A percentile compares a stretch with the other conserved stretches of the same genome.
Evolutionary conservation across 495 filamentous ascomycete genomes (phyloP).

Genomic region (Sabuloglossum arenarium): DNA sequence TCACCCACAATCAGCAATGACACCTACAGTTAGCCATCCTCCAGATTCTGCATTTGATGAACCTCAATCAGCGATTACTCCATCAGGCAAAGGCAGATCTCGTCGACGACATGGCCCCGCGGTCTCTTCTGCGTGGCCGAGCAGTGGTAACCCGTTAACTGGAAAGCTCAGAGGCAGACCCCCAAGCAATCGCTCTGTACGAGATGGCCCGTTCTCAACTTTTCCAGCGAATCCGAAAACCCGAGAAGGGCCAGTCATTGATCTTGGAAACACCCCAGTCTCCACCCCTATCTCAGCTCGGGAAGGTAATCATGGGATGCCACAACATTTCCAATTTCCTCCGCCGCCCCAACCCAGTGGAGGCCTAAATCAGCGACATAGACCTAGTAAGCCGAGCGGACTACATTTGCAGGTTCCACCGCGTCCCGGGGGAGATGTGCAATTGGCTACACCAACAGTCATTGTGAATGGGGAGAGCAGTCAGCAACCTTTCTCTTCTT

Average conservation of each 20-base stretch:
- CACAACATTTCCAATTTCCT: background rate
- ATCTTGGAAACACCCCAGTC: slow-evolving; percentile 10
- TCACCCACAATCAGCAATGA: slow-evolving; percentile 68
- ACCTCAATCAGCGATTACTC: slow-evolving; percentile 47
- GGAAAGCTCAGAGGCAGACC: slow-evolving; percentile 73
- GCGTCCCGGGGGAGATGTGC: background rate
- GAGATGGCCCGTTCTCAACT: slow-evolving; percentile 66
- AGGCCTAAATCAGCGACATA: background rate
- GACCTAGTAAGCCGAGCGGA: background rate
- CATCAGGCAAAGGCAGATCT: slow-evolving; percentile 28
- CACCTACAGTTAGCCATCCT: slow-evolving; percentile 30
- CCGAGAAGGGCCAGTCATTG: slow-evolving; percentile 16
- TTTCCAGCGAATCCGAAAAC: slow-evolving; percentile 52
- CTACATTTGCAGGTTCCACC: slow-evolving; percentile 5
- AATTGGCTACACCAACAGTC: slow-evolving; percentile 3
- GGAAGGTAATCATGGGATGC: background rate
- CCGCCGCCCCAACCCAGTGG: background rate
- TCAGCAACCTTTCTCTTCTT: background rate
- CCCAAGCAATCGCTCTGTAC: slow-evolving; percentile 53
- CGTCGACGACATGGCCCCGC: slow-evolving; percentile 73
- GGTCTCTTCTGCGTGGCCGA: slow-evolving; percentile 89
- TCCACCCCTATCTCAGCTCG: slow-evolving; percentile 7
- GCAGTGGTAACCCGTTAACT: slow-evolving; percentile 36
- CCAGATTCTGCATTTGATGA: slow-evolving; percentile 31
- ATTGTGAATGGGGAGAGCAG: background rate